These are phyloP conservation scores for Claviceps africana DNA, from an alignment of 2,329 filamentous ascomycete species.

Conservation along the genomic window DNA sequence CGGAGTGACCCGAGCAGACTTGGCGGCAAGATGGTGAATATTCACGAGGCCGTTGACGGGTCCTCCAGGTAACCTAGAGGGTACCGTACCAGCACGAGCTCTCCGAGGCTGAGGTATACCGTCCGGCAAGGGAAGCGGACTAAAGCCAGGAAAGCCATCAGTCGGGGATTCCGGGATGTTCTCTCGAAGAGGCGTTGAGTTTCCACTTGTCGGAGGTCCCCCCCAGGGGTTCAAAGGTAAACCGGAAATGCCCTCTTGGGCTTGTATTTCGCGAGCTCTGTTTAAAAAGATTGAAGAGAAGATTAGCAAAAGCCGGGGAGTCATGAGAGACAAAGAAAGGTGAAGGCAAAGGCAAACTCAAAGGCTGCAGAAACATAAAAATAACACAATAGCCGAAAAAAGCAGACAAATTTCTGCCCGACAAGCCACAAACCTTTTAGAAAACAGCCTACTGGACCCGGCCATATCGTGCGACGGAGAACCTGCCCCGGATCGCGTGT, in stretches of 20 bases:
- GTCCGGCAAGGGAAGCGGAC: slow-evolving; percentile 54
- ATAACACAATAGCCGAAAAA: neutral
- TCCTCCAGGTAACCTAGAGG: slow-evolving; percentile 77
- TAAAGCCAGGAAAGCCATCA: slow-evolving; percentile 87
- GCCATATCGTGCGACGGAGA: slow-evolving; percentile 88
- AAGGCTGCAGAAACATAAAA: no score
- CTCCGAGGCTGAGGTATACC: slow-evolving; percentile 57
- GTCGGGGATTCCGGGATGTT: slow-evolving; percentile 95
- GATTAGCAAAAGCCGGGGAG: neutral
- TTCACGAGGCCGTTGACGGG: slow-evolving; percentile 45
- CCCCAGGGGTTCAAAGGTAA: slow-evolving; percentile 68
- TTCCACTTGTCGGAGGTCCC: slow-evolving; percentile 89
- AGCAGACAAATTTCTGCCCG: neutral
- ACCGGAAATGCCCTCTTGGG: slow-evolving; percentile 73
- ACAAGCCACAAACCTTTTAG: slow-evolving; percentile 61
- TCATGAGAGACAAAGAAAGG: no score
- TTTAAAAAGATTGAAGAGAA: neutral
- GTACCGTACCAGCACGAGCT: slow-evolving; percentile 87
- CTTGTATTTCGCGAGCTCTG: slow-evolving; percentile 91
- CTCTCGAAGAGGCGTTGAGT: slow-evolving; percentile 89
- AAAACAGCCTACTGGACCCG: slow-evolving; percentile 62
- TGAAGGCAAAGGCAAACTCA: no score
- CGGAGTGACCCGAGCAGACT: slow-evolving; percentile 72
- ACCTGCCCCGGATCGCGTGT: slow-evolving; percentile 68
- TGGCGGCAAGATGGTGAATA: slow-evolving; percentile 47